Conservation (phyloP, 108 stramenopile genomes). For the Asterionellopsis glacialis region DNA sequence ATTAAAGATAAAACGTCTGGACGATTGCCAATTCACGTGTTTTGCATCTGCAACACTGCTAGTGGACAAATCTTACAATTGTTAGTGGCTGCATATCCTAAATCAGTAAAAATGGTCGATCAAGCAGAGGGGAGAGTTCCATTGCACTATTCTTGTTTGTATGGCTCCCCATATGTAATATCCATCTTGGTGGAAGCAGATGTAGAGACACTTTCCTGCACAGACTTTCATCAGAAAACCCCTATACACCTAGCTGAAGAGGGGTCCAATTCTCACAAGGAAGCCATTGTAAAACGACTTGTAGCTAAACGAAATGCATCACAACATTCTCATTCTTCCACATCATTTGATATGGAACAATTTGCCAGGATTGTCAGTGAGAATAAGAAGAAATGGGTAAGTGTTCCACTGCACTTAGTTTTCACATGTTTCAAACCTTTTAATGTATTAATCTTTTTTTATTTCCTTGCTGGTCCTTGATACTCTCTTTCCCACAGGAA, state of each 20-base stretch:
- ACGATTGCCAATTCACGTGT: slow-evolving; percentile 9
- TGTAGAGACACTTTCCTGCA: background rate
- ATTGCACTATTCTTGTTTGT: slow-evolving; percentile 9
- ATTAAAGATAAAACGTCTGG: slow-evolving; percentile 4
- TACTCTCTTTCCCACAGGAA: too few relatives aligned
- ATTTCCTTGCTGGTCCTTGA: too few relatives aligned
- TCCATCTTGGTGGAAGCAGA: slow-evolving; percentile 5
- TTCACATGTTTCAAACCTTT: too few relatives aligned
- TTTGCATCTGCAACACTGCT: slow-evolving; percentile 1
- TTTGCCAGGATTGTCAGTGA: too few relatives aligned
- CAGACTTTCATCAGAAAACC: slow-evolving; percentile 1
- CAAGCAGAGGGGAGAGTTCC: background rate
- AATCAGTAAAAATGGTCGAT: background rate
- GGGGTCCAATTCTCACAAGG: slow-evolving; percentile 4
- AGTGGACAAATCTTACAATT: background rate
- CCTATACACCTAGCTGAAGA: slow-evolving; percentile 3
- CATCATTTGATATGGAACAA: too few relatives aligned
- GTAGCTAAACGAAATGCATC: too few relatives aligned
- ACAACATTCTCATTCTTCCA: too few relatives aligned
- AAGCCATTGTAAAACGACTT: slow-evolving; percentile 6
- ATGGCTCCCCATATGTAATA: slow-evolving; percentile 7
- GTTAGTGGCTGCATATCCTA: background rate
- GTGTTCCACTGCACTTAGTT: too few relatives aligned
- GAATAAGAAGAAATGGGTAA: too few relatives aligned
- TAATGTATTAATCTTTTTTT: too few relatives aligned